These are phyloP conservation scores for Cephaloascus fragrans DNA, from an alignment of 805 yeast genomes.

Conservation along the genomic window DNA sequence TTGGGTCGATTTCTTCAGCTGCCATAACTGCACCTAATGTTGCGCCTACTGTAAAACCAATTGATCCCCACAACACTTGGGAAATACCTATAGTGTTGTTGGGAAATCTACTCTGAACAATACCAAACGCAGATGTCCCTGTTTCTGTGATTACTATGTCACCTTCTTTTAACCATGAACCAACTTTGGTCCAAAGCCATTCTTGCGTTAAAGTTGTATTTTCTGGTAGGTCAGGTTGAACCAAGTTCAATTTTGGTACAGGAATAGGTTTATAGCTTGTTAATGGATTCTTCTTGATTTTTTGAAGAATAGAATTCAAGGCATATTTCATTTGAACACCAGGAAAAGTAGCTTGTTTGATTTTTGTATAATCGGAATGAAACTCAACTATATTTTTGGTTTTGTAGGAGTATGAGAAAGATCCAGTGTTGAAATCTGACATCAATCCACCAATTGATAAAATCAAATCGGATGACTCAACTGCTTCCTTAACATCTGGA, in stretches of 20 bases:
- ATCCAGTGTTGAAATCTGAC: conserved; percentile 87
- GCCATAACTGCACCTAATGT: conserved; percentile 62
- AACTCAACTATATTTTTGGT: conserved; percentile 70
- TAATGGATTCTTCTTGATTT: not conserved
- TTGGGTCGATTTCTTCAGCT: conserved; percentile 51
- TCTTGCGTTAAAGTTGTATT: conserved; percentile 43
- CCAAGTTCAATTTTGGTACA: conserved; percentile 30
- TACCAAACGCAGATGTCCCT: conserved; percentile 70
- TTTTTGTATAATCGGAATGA: conserved; percentile 69
- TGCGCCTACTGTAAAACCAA: conserved; percentile 64
- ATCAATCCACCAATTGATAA: conserved; percentile 74
- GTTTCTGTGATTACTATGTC: conserved; percentile 64
- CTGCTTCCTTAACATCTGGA: conserved; percentile 63
- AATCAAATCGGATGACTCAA: conserved; percentile 66
- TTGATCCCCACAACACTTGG: conserved; percentile 71
- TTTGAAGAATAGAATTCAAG: conserved; percentile 12
- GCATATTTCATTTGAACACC: conserved; percentile 62
- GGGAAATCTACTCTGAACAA: conserved; percentile 58
- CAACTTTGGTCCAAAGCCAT: conserved; percentile 59
- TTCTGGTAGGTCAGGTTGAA: conserved; percentile 33
- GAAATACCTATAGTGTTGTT: conserved; percentile 53
- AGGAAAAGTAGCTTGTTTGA: conserved; percentile 60
- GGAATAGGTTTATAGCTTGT: conserved; percentile 37
- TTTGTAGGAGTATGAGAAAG: conserved; percentile 67
- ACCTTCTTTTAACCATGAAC: conserved; percentile 54